Base-by-base conservation (phyloP, 2,329 filamentous ascomycete genomes). In the Penicillium sumatraense region DNA sequence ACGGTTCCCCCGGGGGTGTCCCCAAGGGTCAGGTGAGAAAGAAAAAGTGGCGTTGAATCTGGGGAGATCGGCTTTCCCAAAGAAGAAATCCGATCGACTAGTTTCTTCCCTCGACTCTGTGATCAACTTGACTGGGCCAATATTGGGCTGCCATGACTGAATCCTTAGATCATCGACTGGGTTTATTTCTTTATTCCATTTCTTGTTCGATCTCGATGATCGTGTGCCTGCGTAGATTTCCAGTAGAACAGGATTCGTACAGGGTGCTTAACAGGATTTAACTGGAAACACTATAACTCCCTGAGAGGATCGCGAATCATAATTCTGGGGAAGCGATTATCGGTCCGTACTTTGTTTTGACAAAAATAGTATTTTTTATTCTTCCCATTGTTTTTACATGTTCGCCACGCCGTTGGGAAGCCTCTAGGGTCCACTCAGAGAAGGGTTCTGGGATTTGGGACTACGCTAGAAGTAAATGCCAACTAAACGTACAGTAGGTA, bases 51-150 rank as follows among this genome's bases (percentile, higher is more conserved):
- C 42, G 54, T 44, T 20, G 35, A 38, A 38, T 33, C 51, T 48
- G 35, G 49, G 56, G 45, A 50, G 38, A 57, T 57, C 59, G 59
- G 59, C 54, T 62, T 62, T 5, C 59, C 59, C 50, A 55, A 58
- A 54, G 5, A 7, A 51, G 59, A 35, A 42, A 60, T 54, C 59
- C 59, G 59, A 59, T 59, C 59, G 51, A 26, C 49, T n/a, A 26
- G 23, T 42, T n/a, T 42, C 38, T 24, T 14, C 11, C 16, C n/a
- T 42, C 38, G 21, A 18, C 16, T 11, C 21, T 16, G n/a, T 38
- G 1, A 38, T 40, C 49, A 18, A 53, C 26, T 33, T 45, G 13
- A 35, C 23, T 26, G 3, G 16, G 29, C 21, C 21, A 35, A 23
- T n/a, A 41, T n/a, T 41, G 16, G 38, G 16, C 35, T 20, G 16